Evolutionary conservation across 345 rosid species (phyloP).

Genomic region (Ceriops tagal): DNA sequence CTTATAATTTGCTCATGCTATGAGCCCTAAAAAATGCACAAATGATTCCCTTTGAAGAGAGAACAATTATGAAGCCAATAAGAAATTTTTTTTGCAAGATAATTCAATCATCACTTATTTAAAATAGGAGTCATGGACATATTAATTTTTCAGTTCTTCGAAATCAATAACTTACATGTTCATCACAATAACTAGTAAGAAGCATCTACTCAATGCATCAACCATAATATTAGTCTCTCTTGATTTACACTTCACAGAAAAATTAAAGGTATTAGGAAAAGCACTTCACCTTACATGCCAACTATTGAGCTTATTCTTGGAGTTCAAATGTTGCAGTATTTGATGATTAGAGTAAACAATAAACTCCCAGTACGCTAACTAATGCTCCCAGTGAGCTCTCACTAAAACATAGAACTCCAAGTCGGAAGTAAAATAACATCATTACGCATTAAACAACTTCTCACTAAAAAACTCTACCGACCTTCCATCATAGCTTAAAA

Average conservation of each 20-base stretch:
- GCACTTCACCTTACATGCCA: background rate
- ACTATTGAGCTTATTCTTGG: background rate
- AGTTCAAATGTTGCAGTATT: background rate
- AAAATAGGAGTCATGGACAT: constrained; percentile 2
- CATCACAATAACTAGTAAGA: background rate
- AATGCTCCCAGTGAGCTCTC: background rate
- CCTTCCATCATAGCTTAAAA: background rate
- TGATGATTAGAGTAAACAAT: background rate
- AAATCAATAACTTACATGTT: constrained; percentile 1
- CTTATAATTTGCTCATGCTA: background rate
- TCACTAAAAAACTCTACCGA: background rate
- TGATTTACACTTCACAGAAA: background rate
- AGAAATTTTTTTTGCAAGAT: background rate
- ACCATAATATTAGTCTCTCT: background rate
- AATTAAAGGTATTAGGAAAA: background rate
- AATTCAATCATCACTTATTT: background rate
- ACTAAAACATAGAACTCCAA: background rate
- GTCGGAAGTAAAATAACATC: background rate
- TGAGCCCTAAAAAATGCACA: constrained; percentile 5
- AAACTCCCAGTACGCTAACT: background rate
- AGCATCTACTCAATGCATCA: background rate
- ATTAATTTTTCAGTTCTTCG: constrained; percentile 9
- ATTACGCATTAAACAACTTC: background rate
- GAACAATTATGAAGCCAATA: constrained; percentile 7
- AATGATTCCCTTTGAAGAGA: constrained; percentile 4